Evolutionary conservation across 805 yeast genomes (phyloP), one percentile per base, ranked within the genome.

Genomic region (Metschnikowia santaceciliae): DNA sequence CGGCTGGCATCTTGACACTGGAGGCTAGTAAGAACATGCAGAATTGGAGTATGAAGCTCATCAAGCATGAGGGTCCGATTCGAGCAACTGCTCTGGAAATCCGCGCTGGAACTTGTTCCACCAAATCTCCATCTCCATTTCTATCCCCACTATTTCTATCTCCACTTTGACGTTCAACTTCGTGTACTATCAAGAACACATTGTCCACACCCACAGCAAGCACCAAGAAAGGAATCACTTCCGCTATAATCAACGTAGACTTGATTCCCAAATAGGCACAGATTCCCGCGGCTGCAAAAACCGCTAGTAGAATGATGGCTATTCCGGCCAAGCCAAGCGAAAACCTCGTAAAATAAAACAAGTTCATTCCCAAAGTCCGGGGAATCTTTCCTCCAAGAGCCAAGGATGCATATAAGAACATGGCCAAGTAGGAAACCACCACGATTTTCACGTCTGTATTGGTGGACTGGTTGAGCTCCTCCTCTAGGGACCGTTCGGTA

Each of bases 121-220:
- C 8, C 26, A 23, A 23, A 23, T 23, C 26, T 6, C 8, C 26
- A 23, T 23, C 8, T 23, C 3, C 26, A 23, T 26, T 10, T 10
- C 10, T 13, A 26, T 22, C 22, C 1, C 22, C 11, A 76, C 57
- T 11, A 69, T 76, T 43, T 11, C 17, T 2, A 79, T 79, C 30
- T 6, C 83, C 78, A 17, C 75, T 69, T 40, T 83, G 78, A 17
- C 75, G 69, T 40, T 83, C 80, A 44, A 88, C 72, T 61, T 90
- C 96, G 63, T 91, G 91, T 0, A 90, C 85, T 19, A 92, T 81
- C 56, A 92, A 71, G 62, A 91, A 94, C 23, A 92, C 88, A 65
- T 92, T 92, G 69, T 92, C 99, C 26, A 92, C 90, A n/a, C 99
- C 99, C 50, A 92, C 84, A 0, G 99, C 99, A 51, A 92, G 74